A percentile compares a stretch with the other conserved stretches of the same genome.
These are phyloP conservation scores for Ophiostoma sp. DNA, from an alignment of 2,329 filamentous ascomycete species.

Conservation along the genomic window DNA sequence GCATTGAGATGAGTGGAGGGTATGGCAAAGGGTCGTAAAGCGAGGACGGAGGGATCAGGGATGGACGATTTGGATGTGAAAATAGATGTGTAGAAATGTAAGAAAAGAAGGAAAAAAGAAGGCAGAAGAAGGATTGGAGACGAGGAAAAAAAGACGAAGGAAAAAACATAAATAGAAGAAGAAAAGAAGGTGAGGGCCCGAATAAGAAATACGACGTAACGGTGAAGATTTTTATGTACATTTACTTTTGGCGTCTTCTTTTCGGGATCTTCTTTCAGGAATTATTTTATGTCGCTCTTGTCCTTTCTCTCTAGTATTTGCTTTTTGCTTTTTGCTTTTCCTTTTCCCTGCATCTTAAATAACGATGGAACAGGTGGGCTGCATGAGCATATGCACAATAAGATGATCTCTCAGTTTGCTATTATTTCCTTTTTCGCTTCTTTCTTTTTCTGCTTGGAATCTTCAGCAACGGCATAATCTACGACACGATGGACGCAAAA, in stretches of 20 bases:
- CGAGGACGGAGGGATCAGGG: slow-evolving; percentile 9
- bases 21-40: neutral
- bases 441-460: neutral
- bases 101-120: neutral
- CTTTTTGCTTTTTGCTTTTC: neutral
- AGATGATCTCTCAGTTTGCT: neutral
- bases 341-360: slow-evolving; percentile 7
- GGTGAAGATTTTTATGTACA: neutral
- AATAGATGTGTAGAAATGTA: neutral
- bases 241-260: neutral
- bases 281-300: neutral
- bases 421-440: neutral
- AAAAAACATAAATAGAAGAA: neutral
- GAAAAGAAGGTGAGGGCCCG: neutral
- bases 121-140: neutral
- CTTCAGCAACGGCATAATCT: too few relatives aligned
- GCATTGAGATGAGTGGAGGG: too few relatives aligned
- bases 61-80: neutral
- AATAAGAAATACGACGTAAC: neutral
- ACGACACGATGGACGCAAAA: too few relatives aligned
- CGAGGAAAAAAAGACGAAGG: too few relatives aligned
- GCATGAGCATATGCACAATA: neutral
- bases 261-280: neutral
- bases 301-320: too few relatives aligned
- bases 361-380: neutral